Evolutionary conservation across 768 basidiomycete genomes (phyloP), one percentile per base, ranked within the genome.

Genomic region (Boletales sp.): DNA sequence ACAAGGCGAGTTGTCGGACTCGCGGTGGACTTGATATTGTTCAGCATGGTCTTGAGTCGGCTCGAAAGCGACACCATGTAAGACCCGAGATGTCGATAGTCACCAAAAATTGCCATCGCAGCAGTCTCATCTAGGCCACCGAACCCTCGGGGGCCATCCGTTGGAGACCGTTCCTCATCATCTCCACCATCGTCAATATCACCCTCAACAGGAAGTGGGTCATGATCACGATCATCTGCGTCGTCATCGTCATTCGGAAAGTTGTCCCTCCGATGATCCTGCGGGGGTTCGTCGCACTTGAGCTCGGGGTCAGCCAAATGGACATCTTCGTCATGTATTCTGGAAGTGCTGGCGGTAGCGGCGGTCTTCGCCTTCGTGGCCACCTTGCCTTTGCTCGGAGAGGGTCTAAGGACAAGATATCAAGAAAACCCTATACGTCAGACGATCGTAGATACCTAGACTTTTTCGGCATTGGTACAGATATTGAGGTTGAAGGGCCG

Each of bases 1-100:
- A 92, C 72, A 28, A 97, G 81, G 42, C 94, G 86, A 36, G 85
- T 88, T 0, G 87, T 90, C 11, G 90, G 85, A 64, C 90, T 90
- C 31, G 90, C 87, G 28, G 85, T 83, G 19, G 81, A 64, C 70
- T 89, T 88, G 81, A 95, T 90, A 68, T 90, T 90, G 68, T 79
- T 86, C 53, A 96, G 75, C 80, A 95, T 87, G 7, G 82, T 84
- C 78, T 94, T 94, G 67, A 97, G 82, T 42, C 94, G 87, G 28
- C 81, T 82, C 19, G 87, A 86, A 42, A 95, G 80, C 28, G 89
- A 89, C 59, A 90, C 80, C 88, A 97, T 92, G 71, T 91, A 91
- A n/a, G 89, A 88, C 44, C 90, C 90, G 63, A 91, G 79, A 56
- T 89, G 84, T 44, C 90, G 84, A 71, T 88, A 94, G 69, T 90